These are phyloP conservation scores for Sambucus nigra DNA, from an alignment of 129 eudicot species.

Conservation along the genomic window DNA sequence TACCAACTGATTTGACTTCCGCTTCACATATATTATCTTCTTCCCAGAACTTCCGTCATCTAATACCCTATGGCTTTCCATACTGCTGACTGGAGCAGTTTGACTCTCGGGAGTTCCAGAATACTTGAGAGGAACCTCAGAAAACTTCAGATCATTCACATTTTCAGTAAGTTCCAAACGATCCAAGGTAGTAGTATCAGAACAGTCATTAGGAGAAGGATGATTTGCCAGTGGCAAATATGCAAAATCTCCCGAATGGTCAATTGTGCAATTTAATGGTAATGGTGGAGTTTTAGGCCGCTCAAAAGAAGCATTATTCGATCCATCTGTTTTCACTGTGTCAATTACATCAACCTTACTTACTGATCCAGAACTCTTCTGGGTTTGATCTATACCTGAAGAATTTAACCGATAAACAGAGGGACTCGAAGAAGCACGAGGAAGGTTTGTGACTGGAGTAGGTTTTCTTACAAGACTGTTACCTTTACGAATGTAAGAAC, in stretches of 20 bases:
- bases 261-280: conserved; percentile 19
- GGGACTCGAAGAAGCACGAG: conserved; percentile 23
- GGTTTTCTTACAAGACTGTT: conserved; percentile 73
- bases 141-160: conserved; percentile 11
- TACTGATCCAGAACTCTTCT: conserved; percentile 22
- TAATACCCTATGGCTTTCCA: conserved; percentile 28
- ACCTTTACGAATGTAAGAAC: conserved; percentile 74
- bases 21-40: conserved; percentile 57
- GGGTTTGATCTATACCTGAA: conserved; percentile 17
- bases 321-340: conserved; percentile 21
- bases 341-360: conserved; percentile 10
- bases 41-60: conserved; percentile 39
- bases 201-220: conserved; percentile 17
- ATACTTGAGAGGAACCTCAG: conserved; percentile 15
- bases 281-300: conserved; percentile 46
- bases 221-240: conserved; percentile 27
- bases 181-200: conserved; percentile 15
- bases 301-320: conserved; percentile 25
- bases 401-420: conserved; percentile 27
- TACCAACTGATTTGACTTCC: conserved; percentile 79
- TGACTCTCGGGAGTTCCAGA: conserved; percentile 24
- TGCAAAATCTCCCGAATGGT: conserved; percentile 18
- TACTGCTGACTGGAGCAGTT: conserved; percentile 21
- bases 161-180: conserved; percentile 19
- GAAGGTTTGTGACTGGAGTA: conserved; percentile 20